Conservation (phyloP, 257 asterid species). For the Jacaranda mimosifolia region DNA sequence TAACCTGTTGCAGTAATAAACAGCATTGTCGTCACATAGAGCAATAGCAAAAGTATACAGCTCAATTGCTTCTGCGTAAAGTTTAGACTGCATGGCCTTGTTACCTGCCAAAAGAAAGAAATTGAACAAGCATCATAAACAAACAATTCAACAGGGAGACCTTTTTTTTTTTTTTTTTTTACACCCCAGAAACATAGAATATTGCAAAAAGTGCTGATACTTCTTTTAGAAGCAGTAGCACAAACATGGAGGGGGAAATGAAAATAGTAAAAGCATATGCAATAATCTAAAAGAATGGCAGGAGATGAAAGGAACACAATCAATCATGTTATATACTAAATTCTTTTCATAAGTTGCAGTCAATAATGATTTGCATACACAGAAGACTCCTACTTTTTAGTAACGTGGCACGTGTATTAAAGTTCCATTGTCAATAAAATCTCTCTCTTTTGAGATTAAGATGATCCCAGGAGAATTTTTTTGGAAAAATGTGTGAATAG, state of each 20-base stretch:
- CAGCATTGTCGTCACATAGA: slow-evolving; percentile 74
- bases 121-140: slow-evolving; percentile 19
- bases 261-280: slow-evolving; percentile 8
- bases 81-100: slow-evolving; percentile 79
- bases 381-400: background rate
- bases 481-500: background rate
- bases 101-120: slow-evolving; percentile 56
- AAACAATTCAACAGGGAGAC: background rate
- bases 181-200: background rate
- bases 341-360: background rate
- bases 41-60: slow-evolving; percentile 82
- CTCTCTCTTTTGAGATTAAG: background rate
- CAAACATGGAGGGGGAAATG: background rate
- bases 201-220: background rate
- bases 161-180: background rate
- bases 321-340: background rate
- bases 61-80: slow-evolving; percentile 69
- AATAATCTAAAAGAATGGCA: background rate
- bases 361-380: background rate
- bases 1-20: slow-evolving; percentile 88
- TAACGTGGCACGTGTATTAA: background rate
- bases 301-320: background rate
- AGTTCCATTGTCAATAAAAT: slow-evolving; percentile 7
- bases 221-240: slow-evolving; percentile 11
- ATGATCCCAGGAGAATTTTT: background rate